phyloP scores from a whole-genome alignment of 192 early-diverging fungal species.

The Chytriomyces sp. region DNA sequence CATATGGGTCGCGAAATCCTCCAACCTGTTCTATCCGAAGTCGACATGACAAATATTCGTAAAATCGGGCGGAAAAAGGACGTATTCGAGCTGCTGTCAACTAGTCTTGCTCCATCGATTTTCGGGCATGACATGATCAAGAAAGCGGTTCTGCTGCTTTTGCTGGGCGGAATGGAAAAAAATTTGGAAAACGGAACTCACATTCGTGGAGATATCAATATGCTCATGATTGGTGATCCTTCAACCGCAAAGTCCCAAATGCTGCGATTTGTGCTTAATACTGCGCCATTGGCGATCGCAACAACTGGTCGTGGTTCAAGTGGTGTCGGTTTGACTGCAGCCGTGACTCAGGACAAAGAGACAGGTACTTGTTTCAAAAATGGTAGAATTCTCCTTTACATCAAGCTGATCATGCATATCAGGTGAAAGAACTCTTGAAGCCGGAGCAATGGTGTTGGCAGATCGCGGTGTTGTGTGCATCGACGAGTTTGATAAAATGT shows the following conservation, averaged over 20 bases:
- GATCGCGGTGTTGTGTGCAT: conserved; percentile 98
- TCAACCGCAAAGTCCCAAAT: conserved; percentile 99
- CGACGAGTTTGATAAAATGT: conserved; percentile 99
- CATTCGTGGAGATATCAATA: conserved; percentile 93
- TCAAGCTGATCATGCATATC: neutral
- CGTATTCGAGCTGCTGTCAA: conserved; percentile 80
- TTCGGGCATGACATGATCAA: conserved; percentile 71
- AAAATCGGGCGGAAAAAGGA: conserved; percentile 72
- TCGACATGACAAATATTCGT: conserved; percentile 86
- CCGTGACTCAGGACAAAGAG: conserved; percentile 93
- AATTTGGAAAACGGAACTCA: conserved; percentile 94
- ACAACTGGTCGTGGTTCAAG: conserved; percentile 97
- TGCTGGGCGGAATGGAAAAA: conserved; percentile 92
- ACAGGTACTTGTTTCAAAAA: conserved; percentile 54
- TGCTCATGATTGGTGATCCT: conserved; percentile 98
- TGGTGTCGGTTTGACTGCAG: conserved; percentile 97
- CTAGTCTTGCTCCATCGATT: conserved; percentile 84
- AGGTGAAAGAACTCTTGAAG: conserved; percentile 91
- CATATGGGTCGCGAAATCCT: conserved; percentile 75
- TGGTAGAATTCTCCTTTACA: neutral
- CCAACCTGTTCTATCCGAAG: conserved; percentile 74
- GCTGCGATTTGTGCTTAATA: conserved; percentile 91
- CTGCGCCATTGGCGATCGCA: conserved; percentile 93
- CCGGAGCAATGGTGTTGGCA: conserved; percentile 98
- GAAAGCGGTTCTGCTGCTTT: conserved; percentile 78